Evolutionary conservation across 495 filamentous ascomycete species (phyloP).

Genomic region (Astrothelium subdiscretum): DNA sequence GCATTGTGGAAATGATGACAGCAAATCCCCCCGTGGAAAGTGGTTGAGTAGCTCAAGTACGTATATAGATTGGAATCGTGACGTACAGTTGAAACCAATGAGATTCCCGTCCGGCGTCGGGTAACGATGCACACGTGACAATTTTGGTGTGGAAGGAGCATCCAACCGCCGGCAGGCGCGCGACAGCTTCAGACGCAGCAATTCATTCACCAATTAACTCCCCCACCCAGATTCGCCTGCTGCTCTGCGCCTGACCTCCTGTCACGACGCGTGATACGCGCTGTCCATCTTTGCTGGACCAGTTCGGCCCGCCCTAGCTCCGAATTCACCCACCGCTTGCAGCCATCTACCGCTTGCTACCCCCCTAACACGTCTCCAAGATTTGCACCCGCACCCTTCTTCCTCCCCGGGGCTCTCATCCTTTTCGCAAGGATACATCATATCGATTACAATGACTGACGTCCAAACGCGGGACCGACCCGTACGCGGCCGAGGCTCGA

Average conservation of each 20-base stretch:
- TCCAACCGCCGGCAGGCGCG: conserved; percentile 1
- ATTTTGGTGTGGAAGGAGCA: neutral
- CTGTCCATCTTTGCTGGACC: neutral
- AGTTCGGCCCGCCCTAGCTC: neutral
- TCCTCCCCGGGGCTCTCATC: neutral
- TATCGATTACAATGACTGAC: conserved; percentile 67
- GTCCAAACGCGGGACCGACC: conserved; percentile 67
- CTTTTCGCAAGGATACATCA: conserved; percentile 9
- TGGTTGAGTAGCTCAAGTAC: neutral
- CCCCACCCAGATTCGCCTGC: neutral
- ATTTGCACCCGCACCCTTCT: conserved; percentile 1
- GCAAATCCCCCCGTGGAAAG: neutral
- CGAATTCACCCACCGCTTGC: neutral
- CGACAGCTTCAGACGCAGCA: neutral
- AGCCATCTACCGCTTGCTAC: neutral
- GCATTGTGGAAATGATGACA: conserved; percentile 14
- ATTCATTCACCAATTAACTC: conserved; percentile 1
- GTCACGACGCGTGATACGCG: neutral
- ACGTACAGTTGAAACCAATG: too few species aligned
- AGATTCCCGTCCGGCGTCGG: too few species aligned
- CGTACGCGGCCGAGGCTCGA: conserved; percentile 67
- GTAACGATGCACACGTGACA: neutral
- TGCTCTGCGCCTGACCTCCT: neutral
- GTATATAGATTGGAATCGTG: too few species aligned
- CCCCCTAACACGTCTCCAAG: neutral